phyloP scores from a whole-genome alignment of 805 yeast species.

The Schizosaccharomyces osmophilus region DNA sequence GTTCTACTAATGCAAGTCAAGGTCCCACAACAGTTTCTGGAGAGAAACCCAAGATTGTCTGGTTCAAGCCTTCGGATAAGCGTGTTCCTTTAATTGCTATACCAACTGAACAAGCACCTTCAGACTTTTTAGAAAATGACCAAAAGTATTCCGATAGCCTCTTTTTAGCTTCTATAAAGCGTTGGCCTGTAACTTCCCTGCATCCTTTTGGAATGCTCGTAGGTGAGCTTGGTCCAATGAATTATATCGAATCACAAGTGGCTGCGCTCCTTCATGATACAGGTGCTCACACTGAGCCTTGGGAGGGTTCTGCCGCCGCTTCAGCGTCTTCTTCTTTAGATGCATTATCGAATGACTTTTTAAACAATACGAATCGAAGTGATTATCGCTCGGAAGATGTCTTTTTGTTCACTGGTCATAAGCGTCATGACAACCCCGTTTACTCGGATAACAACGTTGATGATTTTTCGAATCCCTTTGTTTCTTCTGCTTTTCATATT shows the following conservation, averaged over 20 bases:
- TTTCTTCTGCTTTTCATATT: conserved; percentile 1
- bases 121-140: conserved; percentile 80
- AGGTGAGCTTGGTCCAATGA: conserved; percentile 61
- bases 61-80: conserved; percentile 97
- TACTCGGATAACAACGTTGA: not conserved
- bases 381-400: conserved; percentile 3
- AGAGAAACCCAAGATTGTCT: conserved; percentile 73
- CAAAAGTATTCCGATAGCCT: conserved; percentile 56
- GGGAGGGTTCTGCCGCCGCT: conserved; percentile 18
- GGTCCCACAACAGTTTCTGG: conserved; percentile 4
- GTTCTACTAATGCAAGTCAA: conserved; percentile 12
- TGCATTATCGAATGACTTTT: conserved; percentile 14
- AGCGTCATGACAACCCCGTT: not conserved
- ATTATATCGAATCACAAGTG: conserved; percentile 53
- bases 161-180: conserved; percentile 82
- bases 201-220: conserved; percentile 93
- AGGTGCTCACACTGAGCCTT: conserved; percentile 20
- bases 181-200: conserved; percentile 97
- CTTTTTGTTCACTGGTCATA: conserved; percentile 4
- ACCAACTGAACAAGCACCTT: conserved; percentile 95
- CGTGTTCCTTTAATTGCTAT: conserved; percentile 94
- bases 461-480: not conserved
- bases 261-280: conserved; percentile 65
- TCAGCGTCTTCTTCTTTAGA: conserved; percentile 8
- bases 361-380: conserved; percentile 4